Evolutionary conservation across 139 green algal genomes (phyloP).

Genomic region (Nannochloris sp.): DNA sequence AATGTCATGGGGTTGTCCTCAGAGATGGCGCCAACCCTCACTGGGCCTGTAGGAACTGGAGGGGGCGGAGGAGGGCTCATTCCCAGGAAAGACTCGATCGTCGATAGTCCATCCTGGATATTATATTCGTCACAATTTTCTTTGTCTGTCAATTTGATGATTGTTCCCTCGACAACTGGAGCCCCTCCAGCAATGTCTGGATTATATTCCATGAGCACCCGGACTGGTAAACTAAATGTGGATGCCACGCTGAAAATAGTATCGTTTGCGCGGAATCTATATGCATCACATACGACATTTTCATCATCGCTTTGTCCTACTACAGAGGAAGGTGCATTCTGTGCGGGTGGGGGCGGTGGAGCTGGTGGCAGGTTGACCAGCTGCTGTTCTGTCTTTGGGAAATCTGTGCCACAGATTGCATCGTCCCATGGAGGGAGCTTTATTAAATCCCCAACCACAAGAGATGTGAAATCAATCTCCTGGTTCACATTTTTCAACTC

Average conservation of each 20-base stretch:
- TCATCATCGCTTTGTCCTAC: not conserved
- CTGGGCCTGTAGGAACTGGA: not conserved
- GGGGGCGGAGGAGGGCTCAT: not conserved
- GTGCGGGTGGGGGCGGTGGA: not conserved
- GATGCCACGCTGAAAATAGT: not conserved
- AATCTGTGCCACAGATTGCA: not conserved
- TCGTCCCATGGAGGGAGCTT: conserved; percentile 4
- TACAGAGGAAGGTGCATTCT: not conserved
- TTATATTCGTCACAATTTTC: conserved; percentile 2
- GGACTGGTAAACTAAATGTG: conserved; percentile 1
- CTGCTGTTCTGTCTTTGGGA: conserved; percentile 3
- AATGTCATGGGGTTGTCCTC: too few relatives aligned
- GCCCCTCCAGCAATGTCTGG: conserved; percentile 5
- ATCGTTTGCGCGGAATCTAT: not conserved
- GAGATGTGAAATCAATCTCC: not conserved
- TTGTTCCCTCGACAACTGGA: not conserved
- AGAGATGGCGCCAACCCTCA: too few relatives aligned
- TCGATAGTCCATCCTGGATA: not conserved
- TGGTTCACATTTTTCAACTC: not conserved
- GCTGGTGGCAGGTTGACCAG: not conserved
- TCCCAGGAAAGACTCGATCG: not conserved
- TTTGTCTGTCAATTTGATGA: not conserved
- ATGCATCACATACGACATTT: not conserved
- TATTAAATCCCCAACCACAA: conserved; percentile 1
- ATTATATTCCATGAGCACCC: not conserved